Evolutionary conservation across 2,329 filamentous ascomycete species (phyloP), one percentile per base, ranked within the genome.

Genomic region (Beauveria caledonica): DNA sequence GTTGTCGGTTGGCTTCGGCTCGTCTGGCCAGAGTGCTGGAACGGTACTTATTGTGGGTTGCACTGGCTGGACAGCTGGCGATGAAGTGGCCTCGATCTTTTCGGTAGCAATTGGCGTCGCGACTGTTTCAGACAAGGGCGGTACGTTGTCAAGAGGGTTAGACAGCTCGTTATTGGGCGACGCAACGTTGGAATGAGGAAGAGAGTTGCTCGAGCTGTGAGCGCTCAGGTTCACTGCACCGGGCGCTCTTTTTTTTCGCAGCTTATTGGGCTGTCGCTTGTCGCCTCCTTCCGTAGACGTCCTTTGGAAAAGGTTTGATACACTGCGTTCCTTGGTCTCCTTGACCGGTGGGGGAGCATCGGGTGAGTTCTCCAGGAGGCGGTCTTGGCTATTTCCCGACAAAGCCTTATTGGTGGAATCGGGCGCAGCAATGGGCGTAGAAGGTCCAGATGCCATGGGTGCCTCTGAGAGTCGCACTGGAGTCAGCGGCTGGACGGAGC

Each of bases 141-240:
- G 64, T 1, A 60, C 40, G 17, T 67, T 64, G 23, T 84, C 80
- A 62, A 81, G 66, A 1, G 80, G 79, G 62, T 83, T 80, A 2
- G 72, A 58, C 4, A 69, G 62, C 64, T 84, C 82, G 23, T 70
- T 63, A 39, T 68, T 72, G 2, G 82, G 81, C 6, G 81, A 82
- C 1, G 73, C 72, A 10, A 74, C 69, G 48, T 75, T 72, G 13
- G 77, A 78, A 44, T 72, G 71, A 6, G 76, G 71, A 17, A 96
- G 77, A 8, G 92, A 97, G 17, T 89, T 84, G 7, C 84, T 88
- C 17, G 94, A 97, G 69, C 92, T 97, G 64, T 96, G 92, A 0
- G 93, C 92, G 70, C 93, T 97, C 21, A 87, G 87, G 66, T 91
- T 92, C 23, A 88, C 76, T 68, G 89, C 90, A 46, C 86, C 87